phyloP scores from a whole-genome alignment of 768 basidiomycete genomes.

The Multifurca ochricompacta region DNA sequence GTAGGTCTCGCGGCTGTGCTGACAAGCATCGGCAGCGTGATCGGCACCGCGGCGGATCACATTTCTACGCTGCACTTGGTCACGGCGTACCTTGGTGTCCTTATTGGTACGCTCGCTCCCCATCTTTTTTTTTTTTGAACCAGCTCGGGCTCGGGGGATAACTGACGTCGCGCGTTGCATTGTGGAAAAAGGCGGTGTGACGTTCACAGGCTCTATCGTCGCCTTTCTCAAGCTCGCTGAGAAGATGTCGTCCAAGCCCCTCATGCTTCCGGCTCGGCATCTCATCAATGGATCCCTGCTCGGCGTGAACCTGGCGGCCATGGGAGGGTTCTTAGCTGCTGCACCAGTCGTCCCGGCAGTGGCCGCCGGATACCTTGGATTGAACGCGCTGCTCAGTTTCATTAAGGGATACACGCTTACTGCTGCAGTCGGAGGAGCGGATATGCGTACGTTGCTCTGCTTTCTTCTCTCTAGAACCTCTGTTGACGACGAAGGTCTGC shows the following conservation, averaged over 20 bases:
- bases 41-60: conserved; percentile 56
- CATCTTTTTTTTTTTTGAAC: neutral
- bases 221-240: conserved; percentile 86
- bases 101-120: conserved; percentile 67
- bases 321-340: conserved; percentile 70
- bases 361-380: conserved; percentile 71
- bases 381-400: conserved; percentile 71
- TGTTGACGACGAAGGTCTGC: neutral
- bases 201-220: conserved; percentile 85
- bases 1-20: conserved; percentile 86
- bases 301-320: conserved; percentile 59
- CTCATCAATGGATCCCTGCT: conserved; percentile 66
- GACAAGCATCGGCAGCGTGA: conserved; percentile 76
- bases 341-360: conserved; percentile 63
- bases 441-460: conserved; percentile 64
- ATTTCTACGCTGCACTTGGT: conserved; percentile 67
- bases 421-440: conserved; percentile 87
- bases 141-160: neutral
- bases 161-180: no score
- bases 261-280: conserved; percentile 70
- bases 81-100: conserved; percentile 79
- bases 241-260: conserved; percentile 66
- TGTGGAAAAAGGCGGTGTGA: conserved; percentile 53
- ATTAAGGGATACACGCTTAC: conserved; percentile 83
- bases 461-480: neutral